phyloP scores from a whole-genome alignment of 805 yeast species.

The Kodamaea fukazawae region DNA sequence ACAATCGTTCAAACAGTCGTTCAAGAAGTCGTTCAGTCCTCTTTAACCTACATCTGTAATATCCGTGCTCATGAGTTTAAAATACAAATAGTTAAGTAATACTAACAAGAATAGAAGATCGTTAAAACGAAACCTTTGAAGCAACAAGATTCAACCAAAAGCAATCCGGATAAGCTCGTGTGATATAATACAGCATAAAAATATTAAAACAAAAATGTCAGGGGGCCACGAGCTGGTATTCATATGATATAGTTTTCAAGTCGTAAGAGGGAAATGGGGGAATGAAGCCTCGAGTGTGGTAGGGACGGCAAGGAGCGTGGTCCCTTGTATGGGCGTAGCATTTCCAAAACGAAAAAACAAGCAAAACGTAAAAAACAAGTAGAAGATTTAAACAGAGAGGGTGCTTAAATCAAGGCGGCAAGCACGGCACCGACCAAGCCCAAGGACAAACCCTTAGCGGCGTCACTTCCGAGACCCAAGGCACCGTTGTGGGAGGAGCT shows the following conservation, averaged over 20 bases:
- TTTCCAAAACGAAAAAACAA: neutral
- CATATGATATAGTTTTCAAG: neutral
- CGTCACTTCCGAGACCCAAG: constrained; percentile 23
- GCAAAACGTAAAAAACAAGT: neutral
- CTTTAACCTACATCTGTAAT: neutral
- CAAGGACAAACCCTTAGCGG: constrained; percentile 17
- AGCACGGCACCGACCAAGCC: constrained; percentile 29
- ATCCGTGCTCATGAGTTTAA: constrained; percentile 7
- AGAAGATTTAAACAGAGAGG: constrained; percentile 1
- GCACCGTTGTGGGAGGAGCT: constrained; percentile 30
- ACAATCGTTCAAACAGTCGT: too few relatives aligned
- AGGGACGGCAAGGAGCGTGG: neutral
- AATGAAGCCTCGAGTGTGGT: constrained; percentile 1
- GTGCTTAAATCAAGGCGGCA: constrained; percentile 33
- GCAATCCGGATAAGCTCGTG: constrained; percentile 1
- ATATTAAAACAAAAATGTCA: constrained; percentile 1
- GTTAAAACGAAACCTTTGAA: neutral
- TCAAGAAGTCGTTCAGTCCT: too few relatives aligned
- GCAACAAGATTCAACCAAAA: constrained; percentile 2
- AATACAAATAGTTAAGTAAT: constrained; percentile 2
- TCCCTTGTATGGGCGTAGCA: neutral
- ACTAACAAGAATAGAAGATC: constrained; percentile 7
- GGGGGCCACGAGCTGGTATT: neutral
- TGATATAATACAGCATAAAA: neutral
- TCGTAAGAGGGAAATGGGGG: neutral